phyloP scores from a whole-genome alignment of 1,139 yeast genomes.

The Sugiyamaella sp. region DNA sequence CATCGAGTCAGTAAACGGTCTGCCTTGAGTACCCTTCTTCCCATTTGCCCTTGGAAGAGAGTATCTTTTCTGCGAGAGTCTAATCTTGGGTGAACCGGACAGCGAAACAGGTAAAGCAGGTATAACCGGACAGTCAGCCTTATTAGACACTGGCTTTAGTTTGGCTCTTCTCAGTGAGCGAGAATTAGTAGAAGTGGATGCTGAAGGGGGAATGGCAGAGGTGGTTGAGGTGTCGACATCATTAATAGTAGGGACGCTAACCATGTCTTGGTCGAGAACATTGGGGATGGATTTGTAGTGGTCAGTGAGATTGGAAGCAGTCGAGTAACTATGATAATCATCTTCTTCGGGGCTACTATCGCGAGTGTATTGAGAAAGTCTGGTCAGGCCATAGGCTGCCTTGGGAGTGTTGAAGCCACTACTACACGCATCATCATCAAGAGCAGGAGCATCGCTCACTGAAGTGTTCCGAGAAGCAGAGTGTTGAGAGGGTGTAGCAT shows the following conservation, averaged over 20 bases:
- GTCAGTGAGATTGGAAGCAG: too few relatives aligned
- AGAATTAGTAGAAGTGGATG: too few relatives aligned
- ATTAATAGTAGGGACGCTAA: too few relatives aligned
- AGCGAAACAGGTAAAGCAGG: background rate
- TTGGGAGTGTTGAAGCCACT: slow-evolving; percentile 10
- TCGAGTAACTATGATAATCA: background rate
- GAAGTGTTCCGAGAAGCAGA: slow-evolving; percentile 1
- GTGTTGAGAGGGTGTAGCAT: background rate
- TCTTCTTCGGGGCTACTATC: background rate
- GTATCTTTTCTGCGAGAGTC: slow-evolving; percentile 20
- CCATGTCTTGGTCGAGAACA: background rate
- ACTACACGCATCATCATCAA: background rate
- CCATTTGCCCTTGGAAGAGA: slow-evolving; percentile 3
- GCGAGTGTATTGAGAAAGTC: slow-evolving; percentile 1
- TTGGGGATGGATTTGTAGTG: too few relatives aligned
- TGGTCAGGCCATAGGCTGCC: slow-evolving; percentile 10
- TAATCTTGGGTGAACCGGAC: background rate
- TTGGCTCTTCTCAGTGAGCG: background rate
- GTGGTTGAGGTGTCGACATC: too few relatives aligned
- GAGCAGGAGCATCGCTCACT: background rate
- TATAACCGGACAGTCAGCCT: background rate
- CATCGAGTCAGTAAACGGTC: slow-evolving; percentile 30
- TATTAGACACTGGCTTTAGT: background rate
- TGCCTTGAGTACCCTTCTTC: slow-evolving; percentile 25
- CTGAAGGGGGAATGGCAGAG: background rate